phyloP scores from a whole-genome alignment of 2,329 filamentous ascomycete species.

The Diaporthe amygdali region DNA sequence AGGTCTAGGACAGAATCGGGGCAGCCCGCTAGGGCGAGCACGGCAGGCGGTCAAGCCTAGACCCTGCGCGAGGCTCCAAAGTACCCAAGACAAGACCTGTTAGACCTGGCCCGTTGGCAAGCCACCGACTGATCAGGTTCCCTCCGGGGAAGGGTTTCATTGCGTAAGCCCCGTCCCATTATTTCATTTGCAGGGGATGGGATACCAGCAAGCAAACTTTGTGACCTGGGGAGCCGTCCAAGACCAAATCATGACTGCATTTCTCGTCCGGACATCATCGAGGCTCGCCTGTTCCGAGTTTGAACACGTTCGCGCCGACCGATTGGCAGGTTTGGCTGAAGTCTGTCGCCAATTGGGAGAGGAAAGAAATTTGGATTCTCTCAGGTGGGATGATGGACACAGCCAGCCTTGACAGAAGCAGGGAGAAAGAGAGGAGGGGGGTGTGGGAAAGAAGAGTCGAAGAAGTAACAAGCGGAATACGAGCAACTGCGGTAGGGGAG shows the following conservation, averaged over 20 bases:
- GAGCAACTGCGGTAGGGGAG: conserved; percentile 23
- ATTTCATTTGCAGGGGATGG: not conserved
- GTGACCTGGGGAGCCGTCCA: not conserved
- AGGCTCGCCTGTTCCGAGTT: not conserved
- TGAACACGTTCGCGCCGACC: not conserved
- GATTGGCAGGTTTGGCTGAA: not conserved
- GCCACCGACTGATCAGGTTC: not conserved
- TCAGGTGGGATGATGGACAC: not conserved
- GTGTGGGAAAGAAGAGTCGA: not conserved
- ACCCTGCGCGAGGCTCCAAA: not conserved
- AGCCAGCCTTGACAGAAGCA: not conserved
- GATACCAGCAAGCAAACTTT: not conserved
- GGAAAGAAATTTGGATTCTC: too few species aligned
- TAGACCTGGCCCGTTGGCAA: not conserved
- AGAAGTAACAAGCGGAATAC: conserved; percentile 26
- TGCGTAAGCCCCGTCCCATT: not conserved
- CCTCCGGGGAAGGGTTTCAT: not conserved
- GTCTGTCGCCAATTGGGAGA: not conserved
- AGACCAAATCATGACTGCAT: not conserved
- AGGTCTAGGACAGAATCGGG: conserved; percentile 6
- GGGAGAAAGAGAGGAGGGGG: not conserved
- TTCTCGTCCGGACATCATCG: not conserved
- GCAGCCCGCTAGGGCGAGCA: conserved; percentile 20
- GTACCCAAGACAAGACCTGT: not conserved
- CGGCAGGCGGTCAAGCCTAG: conserved; percentile 25